Evolutionary conservation across 805 yeast species (phyloP), one percentile per base, ranked within the genome.

Genomic region (Kazachstania kunashirensis): DNA sequence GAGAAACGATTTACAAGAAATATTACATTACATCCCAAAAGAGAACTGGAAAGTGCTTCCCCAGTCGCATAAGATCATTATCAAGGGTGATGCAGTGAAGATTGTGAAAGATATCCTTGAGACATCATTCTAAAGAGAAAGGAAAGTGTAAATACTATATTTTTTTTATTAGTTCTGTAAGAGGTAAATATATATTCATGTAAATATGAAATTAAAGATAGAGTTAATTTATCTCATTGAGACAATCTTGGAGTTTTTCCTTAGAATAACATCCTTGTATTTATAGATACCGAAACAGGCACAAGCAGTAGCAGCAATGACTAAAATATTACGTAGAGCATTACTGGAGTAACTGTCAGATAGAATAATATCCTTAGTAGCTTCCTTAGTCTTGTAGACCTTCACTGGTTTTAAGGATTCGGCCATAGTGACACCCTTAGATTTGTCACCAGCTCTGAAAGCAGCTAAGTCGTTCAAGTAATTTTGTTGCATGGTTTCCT

Each of bases 1-100:
- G 39, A 77, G 82, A 55, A 65, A 71, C 36, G 95, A 85, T 51
- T 59, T 85, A 40, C 71, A 73, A 42, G 57, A 52, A 12, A 52
- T 66, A 18, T 55, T 81, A 30, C 74, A 75, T 4, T 58, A 61
- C 11, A 63, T 79, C 17, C 56, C 70, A 24, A 63, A 65, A 47
- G 59, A 65, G 25, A 59, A 67, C 14, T 71, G 75, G 52, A 65
- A 59, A 41, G 64, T 79, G 29, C 55, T 67, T 40, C 62, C 65
- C 47, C 71, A 70, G 34, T 70, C 79, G 16, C 67, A 68, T 29
- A 70, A 74, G 36, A 60, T 79, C n/a, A 59, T 68, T 29, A 65
- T 76, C 36, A 66, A 66, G 46, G 80, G 80, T 27, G 68, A 75
- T 45, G 50, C 54, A 29, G 51, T 59, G 2, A 48, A 43, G 7